phyloP scores from a whole-genome alignment of 768 basidiomycete genomes.

The Stropharia rugosoannulata region DNA sequence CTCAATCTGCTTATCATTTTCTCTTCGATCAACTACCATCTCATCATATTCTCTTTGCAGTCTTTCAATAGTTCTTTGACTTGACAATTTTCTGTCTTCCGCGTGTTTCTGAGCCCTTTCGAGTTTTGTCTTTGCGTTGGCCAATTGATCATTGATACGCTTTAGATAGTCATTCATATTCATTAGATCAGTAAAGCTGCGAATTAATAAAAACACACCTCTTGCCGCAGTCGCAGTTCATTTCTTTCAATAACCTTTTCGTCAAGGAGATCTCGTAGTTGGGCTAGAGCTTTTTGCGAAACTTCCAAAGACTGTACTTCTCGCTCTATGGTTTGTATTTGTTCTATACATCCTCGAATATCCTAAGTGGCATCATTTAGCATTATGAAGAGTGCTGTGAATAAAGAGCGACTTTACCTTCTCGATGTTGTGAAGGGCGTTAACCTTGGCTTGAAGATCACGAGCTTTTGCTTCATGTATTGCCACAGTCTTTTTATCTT shows the following conservation, averaged over 20 bases:
- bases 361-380: conserved; percentile 42
- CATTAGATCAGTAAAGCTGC: background rate
- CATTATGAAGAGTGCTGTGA: background rate
- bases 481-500: conserved; percentile 68
- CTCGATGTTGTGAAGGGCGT: conserved; percentile 71
- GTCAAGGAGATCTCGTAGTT: conserved; percentile 67
- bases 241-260: conserved; percentile 74
- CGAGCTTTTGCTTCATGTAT: conserved; percentile 72
- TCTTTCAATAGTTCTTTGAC: conserved; percentile 70
- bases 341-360: conserved; percentile 68
- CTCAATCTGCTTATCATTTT: conserved; percentile 78
- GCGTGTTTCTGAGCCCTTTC: conserved; percentile 76
- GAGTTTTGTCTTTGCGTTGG: conserved; percentile 81
- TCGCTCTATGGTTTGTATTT: conserved; percentile 72
- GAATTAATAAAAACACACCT: conserved; percentile 38
- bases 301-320: conserved; percentile 63
- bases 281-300: conserved; percentile 65
- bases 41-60: conserved; percentile 78
- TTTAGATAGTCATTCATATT: conserved; percentile 24
- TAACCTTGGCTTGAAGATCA: conserved; percentile 75
- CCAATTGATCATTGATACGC: conserved; percentile 80
- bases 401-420: conserved; percentile 43
- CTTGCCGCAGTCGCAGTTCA: conserved; percentile 64
- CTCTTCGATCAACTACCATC: conserved; percentile 73
- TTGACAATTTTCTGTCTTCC: conserved; percentile 76